A percentile compares a stretch with the other conserved stretches of the same genome.
These are phyloP conservation scores for Keithomyces neogunnii DNA, from an alignment of 2,329 filamentous ascomycete genomes.

Conservation along the genomic window DNA sequence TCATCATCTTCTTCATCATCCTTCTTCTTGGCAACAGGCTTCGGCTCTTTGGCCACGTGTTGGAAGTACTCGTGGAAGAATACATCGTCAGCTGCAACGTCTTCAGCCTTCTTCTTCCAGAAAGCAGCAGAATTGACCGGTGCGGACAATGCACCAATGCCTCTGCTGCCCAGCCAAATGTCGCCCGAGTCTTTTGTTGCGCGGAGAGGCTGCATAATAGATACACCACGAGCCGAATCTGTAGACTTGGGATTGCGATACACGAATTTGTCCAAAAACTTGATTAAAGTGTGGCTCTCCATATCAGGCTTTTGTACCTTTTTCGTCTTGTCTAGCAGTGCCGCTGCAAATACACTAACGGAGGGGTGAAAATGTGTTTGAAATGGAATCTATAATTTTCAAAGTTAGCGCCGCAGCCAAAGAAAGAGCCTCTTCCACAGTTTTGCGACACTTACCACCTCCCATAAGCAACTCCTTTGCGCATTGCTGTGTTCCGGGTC, in stretches of 20 bases:
- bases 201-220: constrained; percentile 90
- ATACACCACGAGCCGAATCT: constrained; percentile 62
- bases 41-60: constrained; percentile 54
- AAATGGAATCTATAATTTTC: constrained; percentile 21
- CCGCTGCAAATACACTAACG: constrained; percentile 72
- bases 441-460: constrained; percentile 50
- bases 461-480: constrained; percentile 90
- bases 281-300: constrained; percentile 80
- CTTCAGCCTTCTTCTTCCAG: constrained; percentile 82
- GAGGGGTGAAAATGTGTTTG: constrained; percentile 82
- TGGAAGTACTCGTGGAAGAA: constrained; percentile 99
- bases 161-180: constrained; percentile 46
- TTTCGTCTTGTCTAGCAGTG: constrained; percentile 58
- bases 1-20: constrained; percentile 39
- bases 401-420: neutral
- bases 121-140: constrained; percentile 79
- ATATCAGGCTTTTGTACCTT: constrained; percentile 85
- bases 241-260: constrained; percentile 84
- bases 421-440: neutral
- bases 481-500: constrained; percentile 89
- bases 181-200: constrained; percentile 44
- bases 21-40: constrained; percentile 42
- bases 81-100: constrained; percentile 83
- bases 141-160: constrained; percentile 24
- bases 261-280: constrained; percentile 97